These are phyloP conservation scores for Naganishia randhawae DNA, from an alignment of 768 basidiomycete species.

Conservation along the genomic window DNA sequence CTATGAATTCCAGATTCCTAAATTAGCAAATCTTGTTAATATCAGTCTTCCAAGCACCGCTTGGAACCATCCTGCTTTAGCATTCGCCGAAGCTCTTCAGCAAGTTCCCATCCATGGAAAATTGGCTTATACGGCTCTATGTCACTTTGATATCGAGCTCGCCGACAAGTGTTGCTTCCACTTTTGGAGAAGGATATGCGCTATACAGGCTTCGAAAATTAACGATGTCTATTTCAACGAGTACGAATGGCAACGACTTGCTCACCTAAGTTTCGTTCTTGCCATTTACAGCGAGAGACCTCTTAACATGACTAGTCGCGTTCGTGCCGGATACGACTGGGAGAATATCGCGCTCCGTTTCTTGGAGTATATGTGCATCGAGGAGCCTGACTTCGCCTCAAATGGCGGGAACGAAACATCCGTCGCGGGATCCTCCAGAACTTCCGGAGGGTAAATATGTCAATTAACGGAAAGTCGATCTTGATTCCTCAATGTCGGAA, in stretches of 20 bases:
- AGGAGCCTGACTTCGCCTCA: too few relatives aligned
- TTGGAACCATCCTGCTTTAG: background rate
- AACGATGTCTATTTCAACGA: background rate
- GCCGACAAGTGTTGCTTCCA: conserved; percentile 1
- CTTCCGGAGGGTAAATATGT: too few relatives aligned
- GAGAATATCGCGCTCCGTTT: background rate
- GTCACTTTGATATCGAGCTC: background rate
- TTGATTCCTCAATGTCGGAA: too few relatives aligned
- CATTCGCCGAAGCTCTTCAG: background rate
- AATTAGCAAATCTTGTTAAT: background rate
- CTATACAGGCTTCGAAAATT: background rate
- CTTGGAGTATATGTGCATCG: background rate
- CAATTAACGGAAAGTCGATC: too few relatives aligned
- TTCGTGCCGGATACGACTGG: background rate
- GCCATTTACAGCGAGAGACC: background rate
- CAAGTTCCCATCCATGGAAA: background rate
- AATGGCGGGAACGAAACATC: too few relatives aligned
- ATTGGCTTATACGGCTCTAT: background rate
- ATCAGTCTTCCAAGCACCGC: background rate
- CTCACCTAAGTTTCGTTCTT: background rate
- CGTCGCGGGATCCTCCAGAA: too few relatives aligned
- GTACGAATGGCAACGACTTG: background rate
- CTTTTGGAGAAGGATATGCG: background rate
- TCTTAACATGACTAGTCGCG: background rate
- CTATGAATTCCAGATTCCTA: background rate